Evolutionary conservation across 164 flowering plant genomes (phyloP), one percentile per base, ranked within the genome.

Genomic region (Platanus orientalis): DNA sequence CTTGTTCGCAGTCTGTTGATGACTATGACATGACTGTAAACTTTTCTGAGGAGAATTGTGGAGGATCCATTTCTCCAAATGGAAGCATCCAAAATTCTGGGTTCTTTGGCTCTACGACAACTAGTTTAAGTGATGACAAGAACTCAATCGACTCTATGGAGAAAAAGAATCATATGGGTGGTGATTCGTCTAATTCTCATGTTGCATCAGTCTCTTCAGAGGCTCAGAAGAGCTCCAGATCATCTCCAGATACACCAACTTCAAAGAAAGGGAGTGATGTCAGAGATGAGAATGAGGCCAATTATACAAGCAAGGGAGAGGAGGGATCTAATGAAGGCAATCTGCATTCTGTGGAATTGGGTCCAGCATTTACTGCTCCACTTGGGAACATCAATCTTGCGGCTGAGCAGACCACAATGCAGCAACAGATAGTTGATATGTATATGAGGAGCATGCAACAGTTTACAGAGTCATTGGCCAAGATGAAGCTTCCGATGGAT

Each of bases 391-490:
- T 83, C 49, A 77, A 76, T 48, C 42, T 78, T 17, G 90, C 81
- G 54, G 82, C 82, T 7, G 94, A 91, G 78, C 84, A 89, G 58
- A 69, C 80, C 1, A 89, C 81, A 54, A 84, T 89, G 92, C 98
- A 92, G 75, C 83, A 86, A 69, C 90, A 92, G 57, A 92, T 89
- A 64, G 90, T 86, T 10, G 94, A 87, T 58, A 84, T 92, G 95
- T 92, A 92, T 69, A 92, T 88, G 95, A 86, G 82, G 50, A 92
- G 98, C 70, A 89, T 89, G 98, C 95, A 89, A 12, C 96, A 92
- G 61, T 89, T 92, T 60, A 85, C 92, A 0, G 94, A 89, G 69
- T 92, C 97, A 1, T 67, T 87, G 71, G 90, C 89, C 16, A 87
- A 89, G 60, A 92, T 92, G 98, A 87, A 92, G 79, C 92, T 92